These are phyloP conservation scores for Petasospora fabianii DNA, from an alignment of 1,139 yeast genomes.

Conservation along the genomic window DNA sequence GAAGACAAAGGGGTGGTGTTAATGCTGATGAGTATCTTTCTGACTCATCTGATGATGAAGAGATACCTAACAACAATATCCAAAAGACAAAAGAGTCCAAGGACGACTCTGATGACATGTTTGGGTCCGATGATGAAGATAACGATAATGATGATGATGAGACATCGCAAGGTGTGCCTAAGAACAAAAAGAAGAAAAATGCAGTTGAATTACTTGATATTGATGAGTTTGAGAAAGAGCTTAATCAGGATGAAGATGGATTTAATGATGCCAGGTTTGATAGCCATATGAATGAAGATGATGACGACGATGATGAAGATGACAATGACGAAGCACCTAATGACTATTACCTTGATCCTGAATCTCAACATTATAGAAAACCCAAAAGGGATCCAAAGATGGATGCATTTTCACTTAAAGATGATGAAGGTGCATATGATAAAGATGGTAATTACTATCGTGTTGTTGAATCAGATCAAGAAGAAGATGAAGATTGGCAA, in stretches of 20 bases:
- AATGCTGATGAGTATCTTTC: background rate
- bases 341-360: constrained; percentile 8
- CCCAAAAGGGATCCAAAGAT: constrained; percentile 39
- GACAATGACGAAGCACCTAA: constrained; percentile 7
- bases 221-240: constrained; percentile 17
- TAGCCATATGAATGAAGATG: constrained; percentile 3
- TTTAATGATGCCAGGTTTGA: background rate
- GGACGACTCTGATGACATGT: constrained; percentile 23
- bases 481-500: constrained; percentile 43
- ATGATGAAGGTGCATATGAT: constrained; percentile 62
- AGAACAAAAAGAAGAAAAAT: constrained; percentile 1
- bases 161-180: background rate
- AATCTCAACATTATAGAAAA: constrained; percentile 12
- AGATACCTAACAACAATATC: no score
- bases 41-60: constrained; percentile 8
- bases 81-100: no score
- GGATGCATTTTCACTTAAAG: constrained; percentile 59
- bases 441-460: constrained; percentile 39
- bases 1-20: background rate
- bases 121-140: constrained; percentile 19
- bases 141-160: constrained; percentile 1
- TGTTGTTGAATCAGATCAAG: constrained; percentile 35
- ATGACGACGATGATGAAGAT: constrained; percentile 10
- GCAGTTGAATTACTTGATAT: constrained; percentile 14
- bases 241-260: constrained; percentile 5